Conservation (phyloP, 805 yeast genomes). For the Candida manassasensis region DNA sequence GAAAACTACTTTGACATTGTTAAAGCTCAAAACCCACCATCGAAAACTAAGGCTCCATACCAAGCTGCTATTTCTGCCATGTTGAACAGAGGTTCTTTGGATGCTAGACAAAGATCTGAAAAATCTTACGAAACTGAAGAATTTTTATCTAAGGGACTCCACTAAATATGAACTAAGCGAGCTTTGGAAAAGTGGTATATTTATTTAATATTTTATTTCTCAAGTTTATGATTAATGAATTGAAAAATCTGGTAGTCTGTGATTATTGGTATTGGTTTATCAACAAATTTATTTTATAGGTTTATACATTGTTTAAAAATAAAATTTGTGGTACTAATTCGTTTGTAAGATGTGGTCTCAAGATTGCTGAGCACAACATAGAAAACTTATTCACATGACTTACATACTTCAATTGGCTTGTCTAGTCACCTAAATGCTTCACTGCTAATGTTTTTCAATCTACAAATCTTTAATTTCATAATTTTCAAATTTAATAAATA, state of each 20-base stretch:
- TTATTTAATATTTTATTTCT: conserved; percentile 1
- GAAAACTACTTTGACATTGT: conserved; percentile 65
- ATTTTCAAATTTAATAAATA: no score
- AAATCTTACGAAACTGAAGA: conserved; percentile 11
- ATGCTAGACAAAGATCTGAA: conserved; percentile 32
- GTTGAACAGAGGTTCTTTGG: conserved; percentile 30
- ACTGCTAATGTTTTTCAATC: no score
- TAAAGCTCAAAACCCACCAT: conserved; percentile 45
- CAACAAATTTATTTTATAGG: not conserved
- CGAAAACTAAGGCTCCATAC: conserved; percentile 58
- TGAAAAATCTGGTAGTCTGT: not conserved
- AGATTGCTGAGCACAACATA: no score
- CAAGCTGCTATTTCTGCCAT: conserved; percentile 31
- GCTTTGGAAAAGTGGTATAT: not conserved
- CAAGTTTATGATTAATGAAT: not conserved
- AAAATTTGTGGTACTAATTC: no score
- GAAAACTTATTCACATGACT: no score
- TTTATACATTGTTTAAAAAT: not conserved
- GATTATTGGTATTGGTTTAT: not conserved
- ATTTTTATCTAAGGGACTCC: conserved; percentile 2
- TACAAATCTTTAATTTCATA: no score
- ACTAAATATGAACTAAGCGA: not conserved
- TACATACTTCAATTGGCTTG: no score
- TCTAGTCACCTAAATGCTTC: no score
- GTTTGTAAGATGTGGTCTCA: no score